Base-by-base conservation (phyloP, 805 yeast species). In the Metschnikowia bowlesiae region DNA sequence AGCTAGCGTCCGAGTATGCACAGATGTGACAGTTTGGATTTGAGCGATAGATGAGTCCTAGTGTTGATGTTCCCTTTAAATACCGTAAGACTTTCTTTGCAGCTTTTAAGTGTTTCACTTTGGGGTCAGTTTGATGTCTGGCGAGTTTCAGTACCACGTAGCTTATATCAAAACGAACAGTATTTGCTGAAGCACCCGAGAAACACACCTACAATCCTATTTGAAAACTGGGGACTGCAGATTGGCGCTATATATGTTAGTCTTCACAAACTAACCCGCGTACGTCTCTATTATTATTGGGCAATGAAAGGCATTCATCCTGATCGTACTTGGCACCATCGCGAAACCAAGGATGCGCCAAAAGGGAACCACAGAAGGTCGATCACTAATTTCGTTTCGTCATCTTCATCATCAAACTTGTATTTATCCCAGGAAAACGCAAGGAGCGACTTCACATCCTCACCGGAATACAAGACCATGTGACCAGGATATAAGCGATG, bases 341-440 rank as follows among this genome's bases (percentile, higher is more conserved):
- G 16, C 39, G 44, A 35, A 81, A 63, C 82, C 83, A 83, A 4
- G 80, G 75, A 61, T 81, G 85, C 32, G 74, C 68, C 43, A 76
- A 66, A 63, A 82, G 70, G 7, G 80, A 71, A 36, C 80, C 78
- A 29, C 83, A 79, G 66, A 51, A 83, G 79, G 50, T 74, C 78
- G 4, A 75, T 58, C 14, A 80, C 63, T 36, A 76, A 70, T 34
- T 54, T 51, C 4, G 76, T 71, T 35, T 69, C 63, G 18, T 65
- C 57, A 48, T 69, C 70, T 29, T 60, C 56, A 10, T 48, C 48
- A 14, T 65, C 66, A 34, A 86, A 83, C 56, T 85, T 86, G 68
- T 94, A 94, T 69, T 94, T 94, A 61, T 94, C 97, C 3, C 18
- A 16, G 18, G 18, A 16, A 16, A 16, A 16, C 18, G 18, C 18